Evolutionary conservation across 1,284 basidiomycete species (phyloP).

Genomic region (Trichosporon asahii): DNA sequence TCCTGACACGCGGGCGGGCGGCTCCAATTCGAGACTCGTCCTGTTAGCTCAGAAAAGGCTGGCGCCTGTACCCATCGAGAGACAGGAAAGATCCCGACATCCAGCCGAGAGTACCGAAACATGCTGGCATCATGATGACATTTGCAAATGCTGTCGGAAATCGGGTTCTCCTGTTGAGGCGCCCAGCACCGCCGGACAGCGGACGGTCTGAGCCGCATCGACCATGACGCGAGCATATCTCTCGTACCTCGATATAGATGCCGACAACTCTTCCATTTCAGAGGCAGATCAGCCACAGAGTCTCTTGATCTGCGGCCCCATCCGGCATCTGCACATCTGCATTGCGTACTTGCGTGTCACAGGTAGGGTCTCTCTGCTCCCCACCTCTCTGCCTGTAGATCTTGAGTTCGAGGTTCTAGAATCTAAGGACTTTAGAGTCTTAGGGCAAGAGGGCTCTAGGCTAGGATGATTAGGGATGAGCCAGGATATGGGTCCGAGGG

Average conservation of each 20-base stretch:
- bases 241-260: background rate
- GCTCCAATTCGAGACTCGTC: background rate
- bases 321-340: no score
- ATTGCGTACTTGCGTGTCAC: no score
- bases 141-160: constrained; percentile 1
- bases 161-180: background rate
- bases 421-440: background rate
- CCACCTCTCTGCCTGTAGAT: background rate
- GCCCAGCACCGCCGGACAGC: background rate
- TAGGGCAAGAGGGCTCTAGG: background rate
- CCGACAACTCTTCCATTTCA: background rate
- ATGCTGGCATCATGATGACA: background rate
- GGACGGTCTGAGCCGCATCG: background rate
- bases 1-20: background rate
- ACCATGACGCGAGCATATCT: background rate
- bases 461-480: background rate
- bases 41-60: background rate
- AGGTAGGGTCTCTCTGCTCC: background rate
- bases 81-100: background rate
- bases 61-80: background rate
- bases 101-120: constrained; percentile 3
- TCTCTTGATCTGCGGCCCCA: no score
- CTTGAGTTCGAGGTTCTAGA: background rate
- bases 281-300: background rate
- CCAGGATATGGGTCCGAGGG: background rate